Percentiles rank a stretch among this genome's conserved stretches.
Conservation (phyloP, 352 stramenopile species). For the Thraustotheca clavata region DNA sequence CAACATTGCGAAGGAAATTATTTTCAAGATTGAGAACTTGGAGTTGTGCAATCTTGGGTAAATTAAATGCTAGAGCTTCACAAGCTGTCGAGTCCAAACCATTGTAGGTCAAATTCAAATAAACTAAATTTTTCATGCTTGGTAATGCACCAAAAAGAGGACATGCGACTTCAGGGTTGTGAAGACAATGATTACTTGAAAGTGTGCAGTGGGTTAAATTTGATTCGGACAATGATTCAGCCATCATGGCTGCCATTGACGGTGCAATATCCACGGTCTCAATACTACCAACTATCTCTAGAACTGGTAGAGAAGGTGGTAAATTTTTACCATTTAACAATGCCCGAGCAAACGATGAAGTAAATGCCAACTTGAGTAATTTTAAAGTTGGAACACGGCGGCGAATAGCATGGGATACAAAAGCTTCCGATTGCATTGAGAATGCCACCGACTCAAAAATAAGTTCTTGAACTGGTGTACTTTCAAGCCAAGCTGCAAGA, state of each 20-base stretch:
- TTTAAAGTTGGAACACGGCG: not conserved
- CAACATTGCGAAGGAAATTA: not conserved
- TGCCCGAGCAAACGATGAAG: not conserved
- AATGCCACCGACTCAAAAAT: not conserved
- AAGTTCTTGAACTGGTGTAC: not conserved
- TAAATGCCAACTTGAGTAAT: not conserved
- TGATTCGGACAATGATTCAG: not conserved
- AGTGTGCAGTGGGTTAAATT: not conserved
- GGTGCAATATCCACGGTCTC: not conserved
- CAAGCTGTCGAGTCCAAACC: not conserved
- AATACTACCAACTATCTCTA: conserved; percentile 1
- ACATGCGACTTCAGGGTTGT: not conserved
- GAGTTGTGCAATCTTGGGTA: not conserved
- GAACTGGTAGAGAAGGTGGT: not conserved
- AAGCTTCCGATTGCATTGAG: not conserved
- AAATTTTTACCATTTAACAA: not conserved
- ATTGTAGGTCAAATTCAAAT: conserved; percentile 3
- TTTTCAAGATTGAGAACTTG: not conserved
- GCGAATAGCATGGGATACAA: not conserved
- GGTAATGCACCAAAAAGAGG: not conserved
- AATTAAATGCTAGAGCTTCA: not conserved
- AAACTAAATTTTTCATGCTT: not conserved
- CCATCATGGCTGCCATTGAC: conserved; percentile 6
- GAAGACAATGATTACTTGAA: not conserved
- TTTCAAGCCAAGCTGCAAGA: not conserved